Conservation (phyloP, 768 basidiomycete species). For the Neoboletus magnificus region DNA sequence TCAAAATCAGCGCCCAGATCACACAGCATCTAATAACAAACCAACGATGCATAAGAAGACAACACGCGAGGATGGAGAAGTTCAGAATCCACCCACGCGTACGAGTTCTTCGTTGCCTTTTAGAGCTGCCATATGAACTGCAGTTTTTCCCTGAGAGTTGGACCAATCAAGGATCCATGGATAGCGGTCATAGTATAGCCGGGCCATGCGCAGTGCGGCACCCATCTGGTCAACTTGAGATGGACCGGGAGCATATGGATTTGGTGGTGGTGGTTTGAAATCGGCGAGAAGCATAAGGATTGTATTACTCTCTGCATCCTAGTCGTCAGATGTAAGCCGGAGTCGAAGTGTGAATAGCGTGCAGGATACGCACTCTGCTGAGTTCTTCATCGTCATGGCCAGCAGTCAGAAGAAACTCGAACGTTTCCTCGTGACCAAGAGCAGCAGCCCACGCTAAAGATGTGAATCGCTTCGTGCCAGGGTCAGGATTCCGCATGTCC, state of each 20-base stretch:
- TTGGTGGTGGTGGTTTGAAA: conserved; percentile 51
- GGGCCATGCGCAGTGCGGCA: conserved; percentile 82
- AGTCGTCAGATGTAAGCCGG: conserved; percentile 16
- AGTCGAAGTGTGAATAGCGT: conserved; percentile 2
- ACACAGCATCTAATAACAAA: conserved; percentile 69
- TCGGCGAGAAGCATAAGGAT: conserved; percentile 93
- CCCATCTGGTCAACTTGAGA: conserved; percentile 61
- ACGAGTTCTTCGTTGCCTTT: conserved; percentile 91
- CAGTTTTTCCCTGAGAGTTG: conserved; percentile 85
- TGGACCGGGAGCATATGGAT: conserved; percentile 45
- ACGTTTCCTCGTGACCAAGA: conserved; percentile 86
- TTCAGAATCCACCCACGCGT: conserved; percentile 49
- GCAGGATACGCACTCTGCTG: conserved; percentile 62
- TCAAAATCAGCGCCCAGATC: conserved; percentile 90
- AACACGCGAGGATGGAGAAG: conserved; percentile 5
- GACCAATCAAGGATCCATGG: conserved; percentile 90
- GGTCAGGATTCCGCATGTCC: conserved; percentile 90
- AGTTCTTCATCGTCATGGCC: conserved; percentile 94
- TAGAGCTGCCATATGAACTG: conserved; percentile 81
- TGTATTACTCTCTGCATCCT: conserved; percentile 94
- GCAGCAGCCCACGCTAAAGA: conserved; percentile 91
- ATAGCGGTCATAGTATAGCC: conserved; percentile 82
- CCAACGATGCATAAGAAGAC: conserved; percentile 11
- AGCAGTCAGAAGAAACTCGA: conserved; percentile 80
- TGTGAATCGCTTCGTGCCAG: conserved; percentile 69